Percentiles rank a stretch among this genome's conserved stretches.
Evolutionary conservation across 139 green algal genomes (phyloP).

Genomic region (Trebouxia sp.): DNA sequence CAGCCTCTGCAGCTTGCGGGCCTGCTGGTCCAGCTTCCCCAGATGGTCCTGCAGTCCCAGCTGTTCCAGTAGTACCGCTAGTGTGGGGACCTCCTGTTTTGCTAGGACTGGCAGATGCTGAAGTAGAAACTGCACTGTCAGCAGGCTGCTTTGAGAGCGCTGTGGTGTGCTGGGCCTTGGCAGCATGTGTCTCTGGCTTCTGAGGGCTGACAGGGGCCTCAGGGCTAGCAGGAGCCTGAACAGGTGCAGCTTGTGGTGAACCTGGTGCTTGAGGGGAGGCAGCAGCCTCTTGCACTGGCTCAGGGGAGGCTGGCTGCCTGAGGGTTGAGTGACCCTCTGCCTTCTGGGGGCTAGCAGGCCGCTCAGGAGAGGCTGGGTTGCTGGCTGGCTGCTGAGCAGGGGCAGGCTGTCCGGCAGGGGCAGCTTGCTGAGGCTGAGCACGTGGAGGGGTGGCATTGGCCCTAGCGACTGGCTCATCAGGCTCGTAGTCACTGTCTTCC

Average conservation of each 20-base stretch:
- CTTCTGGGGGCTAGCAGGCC: slow-evolving; percentile 4
- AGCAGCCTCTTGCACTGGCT: neutral
- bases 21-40: neutral
- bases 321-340: neutral
- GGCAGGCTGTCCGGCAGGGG: too few species aligned
- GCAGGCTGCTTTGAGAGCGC: neutral
- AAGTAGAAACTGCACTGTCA: neutral
- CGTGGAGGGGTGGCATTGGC: neutral
- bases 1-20: neutral
- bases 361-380: neutral
- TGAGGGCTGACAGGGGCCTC: neutral
- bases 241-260: too few species aligned
- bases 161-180: neutral
- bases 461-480: neutral
- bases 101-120: neutral
- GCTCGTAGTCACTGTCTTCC: slow-evolving; percentile 6
- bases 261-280: too few species aligned
- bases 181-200: neutral
- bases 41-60: neutral
- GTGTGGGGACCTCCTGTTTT: neutral
- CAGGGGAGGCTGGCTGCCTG: slow-evolving; percentile 3
- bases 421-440: neutral
- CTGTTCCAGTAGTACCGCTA: neutral
- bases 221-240: slow-evolving; percentile 10
- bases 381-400: neutral